Percentiles rank a stretch among this genome's conserved stretches.
These are phyloP conservation scores for Thielaviopsis cerberus DNA, from an alignment of 2,329 filamentous ascomycete genomes.

Conservation along the genomic window DNA sequence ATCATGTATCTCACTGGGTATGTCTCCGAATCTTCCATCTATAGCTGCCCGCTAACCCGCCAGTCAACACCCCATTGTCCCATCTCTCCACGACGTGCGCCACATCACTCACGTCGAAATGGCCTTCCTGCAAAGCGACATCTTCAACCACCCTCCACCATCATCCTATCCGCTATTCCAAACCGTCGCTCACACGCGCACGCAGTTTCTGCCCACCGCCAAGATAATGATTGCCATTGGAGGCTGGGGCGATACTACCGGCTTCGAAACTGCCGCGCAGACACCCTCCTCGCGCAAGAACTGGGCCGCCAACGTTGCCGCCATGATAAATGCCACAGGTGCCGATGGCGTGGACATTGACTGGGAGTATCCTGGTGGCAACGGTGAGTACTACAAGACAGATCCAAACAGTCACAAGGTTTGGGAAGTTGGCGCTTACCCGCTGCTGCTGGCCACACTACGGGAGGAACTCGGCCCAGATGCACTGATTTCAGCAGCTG, in stretches of 20 bases:
- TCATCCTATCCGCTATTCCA: conserved; percentile 34
- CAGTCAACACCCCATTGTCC: conserved; percentile 30
- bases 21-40: background rate
- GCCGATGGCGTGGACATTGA: conserved; percentile 50
- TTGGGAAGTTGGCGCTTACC: conserved; percentile 45
- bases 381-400: conserved; percentile 50
- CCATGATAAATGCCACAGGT: conserved; percentile 41
- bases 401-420: conserved; percentile 40
- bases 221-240: conserved; percentile 55
- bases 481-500: conserved; percentile 48
- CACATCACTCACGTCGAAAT: conserved; percentile 38
- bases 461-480: conserved; percentile 35
- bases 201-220: conserved; percentile 30
- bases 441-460: conserved; percentile 39
- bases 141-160: conserved; percentile 27
- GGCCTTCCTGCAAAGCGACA: conserved; percentile 36
- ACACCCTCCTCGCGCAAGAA: conserved; percentile 30
- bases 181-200: conserved; percentile 20
- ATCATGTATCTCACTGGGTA: background rate
- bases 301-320: conserved; percentile 46
- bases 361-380: conserved; percentile 48
- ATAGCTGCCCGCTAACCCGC: background rate
- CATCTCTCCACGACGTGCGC: conserved; percentile 19
- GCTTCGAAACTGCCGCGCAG: conserved; percentile 40
- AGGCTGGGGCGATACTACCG: conserved; percentile 52